Percentiles rank a stretch among this genome's conserved stretches.
Conservation (phyloP, 805 yeast genomes). For the Scheffersomyces coipomensis region DNA sequence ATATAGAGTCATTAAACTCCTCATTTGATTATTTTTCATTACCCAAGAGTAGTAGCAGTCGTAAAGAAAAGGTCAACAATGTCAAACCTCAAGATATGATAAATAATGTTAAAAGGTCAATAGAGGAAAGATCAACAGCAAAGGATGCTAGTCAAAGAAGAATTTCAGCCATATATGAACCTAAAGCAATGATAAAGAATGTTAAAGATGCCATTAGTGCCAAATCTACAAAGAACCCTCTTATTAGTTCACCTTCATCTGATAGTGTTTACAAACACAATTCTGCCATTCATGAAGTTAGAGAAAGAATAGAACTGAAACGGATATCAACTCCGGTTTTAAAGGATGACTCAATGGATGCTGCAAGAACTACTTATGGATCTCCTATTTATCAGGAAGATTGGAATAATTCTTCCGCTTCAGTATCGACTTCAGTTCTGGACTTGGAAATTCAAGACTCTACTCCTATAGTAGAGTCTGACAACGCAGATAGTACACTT, state of each 20-base stretch:
- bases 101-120: constrained; percentile 20
- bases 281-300: constrained; percentile 26
- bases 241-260: constrained; percentile 1
- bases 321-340: constrained; percentile 17
- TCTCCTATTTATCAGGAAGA: constrained; percentile 4
- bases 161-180: constrained; percentile 18
- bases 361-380: background rate
- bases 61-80: background rate
- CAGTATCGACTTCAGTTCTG: background rate
- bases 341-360: background rate
- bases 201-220: constrained; percentile 29
- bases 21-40: background rate
- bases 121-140: constrained; percentile 16
- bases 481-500: too few relatives aligned
- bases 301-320: constrained; percentile 37
- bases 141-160: constrained; percentile 8
- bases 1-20: background rate
- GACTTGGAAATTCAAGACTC: constrained; percentile 1
- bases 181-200: constrained; percentile 29
- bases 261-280: constrained; percentile 18
- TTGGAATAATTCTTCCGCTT: background rate
- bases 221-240: constrained; percentile 16
- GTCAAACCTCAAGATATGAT: constrained; percentile 22
- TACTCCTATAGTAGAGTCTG: background rate
- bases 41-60: background rate